Conservation (phyloP, 495 filamentous ascomycete species). For the Copromyces sp. region DNA sequence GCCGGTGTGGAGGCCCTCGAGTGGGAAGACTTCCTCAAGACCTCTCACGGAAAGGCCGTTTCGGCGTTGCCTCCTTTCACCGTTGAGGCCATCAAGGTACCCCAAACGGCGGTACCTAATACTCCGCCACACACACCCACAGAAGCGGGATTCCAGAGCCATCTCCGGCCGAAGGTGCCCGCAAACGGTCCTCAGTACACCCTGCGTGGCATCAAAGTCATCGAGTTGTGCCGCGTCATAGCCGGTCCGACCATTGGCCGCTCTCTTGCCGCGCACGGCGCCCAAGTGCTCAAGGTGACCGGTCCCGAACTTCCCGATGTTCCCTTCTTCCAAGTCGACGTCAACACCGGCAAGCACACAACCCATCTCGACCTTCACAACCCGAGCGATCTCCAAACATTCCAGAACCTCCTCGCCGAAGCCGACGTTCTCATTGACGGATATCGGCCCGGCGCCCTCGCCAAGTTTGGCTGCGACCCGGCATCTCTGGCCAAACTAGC, state of each 20-base stretch:
- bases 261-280: slow-evolving; percentile 57
- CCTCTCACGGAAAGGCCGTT: slow-evolving; percentile 42
- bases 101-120: slow-evolving; percentile 27
- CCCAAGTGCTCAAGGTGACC: slow-evolving; percentile 61
- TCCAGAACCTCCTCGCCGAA: slow-evolving; percentile 48
- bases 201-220: slow-evolving; percentile 46
- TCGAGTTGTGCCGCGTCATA: slow-evolving; percentile 60
- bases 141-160: slow-evolving; percentile 13
- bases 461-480: slow-evolving; percentile 52
- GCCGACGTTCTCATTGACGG: slow-evolving; percentile 56
- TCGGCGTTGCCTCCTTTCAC: slow-evolving; percentile 18
- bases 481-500: slow-evolving; percentile 42
- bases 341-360: slow-evolving; percentile 58
- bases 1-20: slow-evolving; percentile 59
- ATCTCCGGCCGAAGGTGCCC: slow-evolving; percentile 3
- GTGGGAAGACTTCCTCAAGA: slow-evolving; percentile 52
- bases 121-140: slow-evolving; percentile 42
- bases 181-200: slow-evolving; percentile 32
- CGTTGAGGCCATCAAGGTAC: not conserved
- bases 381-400: slow-evolving; percentile 39
- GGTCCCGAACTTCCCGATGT: slow-evolving; percentile 59
- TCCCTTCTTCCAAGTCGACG: slow-evolving; percentile 72
- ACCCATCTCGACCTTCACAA: slow-evolving; percentile 47
- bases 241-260: slow-evolving; percentile 55
- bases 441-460: slow-evolving; percentile 58